phyloP scores from a whole-genome alignment of 495 filamentous ascomycete species.

The Tuber indicum region DNA sequence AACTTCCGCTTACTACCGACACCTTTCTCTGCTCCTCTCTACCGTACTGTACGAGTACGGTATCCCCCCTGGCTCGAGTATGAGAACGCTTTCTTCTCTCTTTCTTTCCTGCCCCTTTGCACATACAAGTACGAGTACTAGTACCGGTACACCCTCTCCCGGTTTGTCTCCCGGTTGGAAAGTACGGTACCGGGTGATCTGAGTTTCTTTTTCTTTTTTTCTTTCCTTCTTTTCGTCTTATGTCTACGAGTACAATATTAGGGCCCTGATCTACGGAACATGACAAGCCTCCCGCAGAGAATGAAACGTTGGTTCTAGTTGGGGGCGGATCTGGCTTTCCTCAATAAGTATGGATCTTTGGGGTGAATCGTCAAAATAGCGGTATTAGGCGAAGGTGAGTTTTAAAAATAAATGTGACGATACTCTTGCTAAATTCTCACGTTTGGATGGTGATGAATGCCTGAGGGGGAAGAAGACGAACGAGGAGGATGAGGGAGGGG shows the following conservation, averaged over 20 bases:
- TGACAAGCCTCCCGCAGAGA: background rate
- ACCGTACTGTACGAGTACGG: background rate
- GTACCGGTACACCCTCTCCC: too few species aligned
- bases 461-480: background rate
- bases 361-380: background rate
- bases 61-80: background rate
- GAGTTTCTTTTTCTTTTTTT: background rate
- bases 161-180: too few species aligned
- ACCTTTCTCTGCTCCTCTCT: background rate
- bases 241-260: background rate
- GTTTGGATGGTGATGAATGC: background rate
- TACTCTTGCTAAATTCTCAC: background rate
- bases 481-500: background rate
- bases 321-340: background rate
- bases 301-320: background rate
- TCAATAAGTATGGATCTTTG: background rate
- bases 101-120: background rate
- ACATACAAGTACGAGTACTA: too few species aligned
- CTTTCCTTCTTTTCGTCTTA: background rate
- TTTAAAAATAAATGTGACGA: slow-evolving; percentile 1
- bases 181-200: too few species aligned
- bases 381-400: background rate
- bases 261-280: background rate
- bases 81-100: background rate
- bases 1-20: background rate